Base-by-base conservation (phyloP, 1,284 basidiomycete genomes). In the Takashimella tepidaria region DNA sequence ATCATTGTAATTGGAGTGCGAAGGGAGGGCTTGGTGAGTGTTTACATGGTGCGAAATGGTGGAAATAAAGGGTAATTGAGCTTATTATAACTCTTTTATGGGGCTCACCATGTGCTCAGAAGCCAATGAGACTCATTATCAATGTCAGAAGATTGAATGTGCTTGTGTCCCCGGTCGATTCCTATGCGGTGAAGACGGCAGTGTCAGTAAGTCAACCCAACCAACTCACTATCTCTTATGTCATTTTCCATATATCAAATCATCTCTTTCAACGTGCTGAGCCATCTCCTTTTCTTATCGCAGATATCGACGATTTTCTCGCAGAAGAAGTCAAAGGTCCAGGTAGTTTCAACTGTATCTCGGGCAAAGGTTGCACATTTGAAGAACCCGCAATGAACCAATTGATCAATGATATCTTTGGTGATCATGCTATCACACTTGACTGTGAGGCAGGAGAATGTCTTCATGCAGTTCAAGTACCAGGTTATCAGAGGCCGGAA, bases 341-440 rank as follows among this genome's bases (percentile, higher is more conserved):
- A 0, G 93, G 88, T 0, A 80, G 79, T 21, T 97, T 98, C 76
- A 85, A 82, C 54, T 96, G 93, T 78, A 84, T 81, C 60, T 81
- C 84, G 2, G 86, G 84, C 27, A 69, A 80, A 61, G 72, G 77
- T 51, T 98, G 93, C 77, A 83, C 80, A 57, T 98, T 98, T 66
- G 87, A 92, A 69, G 95, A 98, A 67, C 90, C 91, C 0, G 91
- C 89, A 0, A 97, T 98, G 95, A 96, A 98, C 69, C 81, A 86
- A 31, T 81, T 98, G 48, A 98, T 98, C 73, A 84, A 87, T 66
- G 86, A 88, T 60, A 86, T 98, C 60, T 98, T 98, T 64, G 95
- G 90, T 6, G 95, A 98, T 72, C 79, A 79, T 1, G 87, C 86
- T 65, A 98, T 98, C 71, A 88, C 89, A 3, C 81, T 98, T 49